These are phyloP conservation scores for Trichoderma virens DNA, from an alignment of 495 filamentous ascomycete genomes.

Conservation along the genomic window DNA sequence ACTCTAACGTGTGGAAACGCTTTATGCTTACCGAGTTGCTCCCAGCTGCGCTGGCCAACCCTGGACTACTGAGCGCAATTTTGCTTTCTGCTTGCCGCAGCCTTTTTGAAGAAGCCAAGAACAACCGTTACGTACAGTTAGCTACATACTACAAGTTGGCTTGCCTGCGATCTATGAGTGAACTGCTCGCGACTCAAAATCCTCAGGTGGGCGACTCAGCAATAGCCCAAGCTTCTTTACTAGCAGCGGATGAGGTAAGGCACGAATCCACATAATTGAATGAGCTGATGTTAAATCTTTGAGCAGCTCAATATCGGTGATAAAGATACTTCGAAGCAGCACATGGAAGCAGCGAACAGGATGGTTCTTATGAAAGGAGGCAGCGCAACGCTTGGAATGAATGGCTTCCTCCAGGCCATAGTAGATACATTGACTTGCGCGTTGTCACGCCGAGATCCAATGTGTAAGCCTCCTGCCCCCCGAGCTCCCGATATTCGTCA, in stretches of 20 bases:
- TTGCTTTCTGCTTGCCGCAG: neutral
- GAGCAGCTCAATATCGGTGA: neutral
- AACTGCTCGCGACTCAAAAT: neutral
- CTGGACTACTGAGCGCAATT: neutral
- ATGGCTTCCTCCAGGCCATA: neutral
- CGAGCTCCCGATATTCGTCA: neutral
- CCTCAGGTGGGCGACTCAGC: neutral
- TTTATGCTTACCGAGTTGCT: neutral
- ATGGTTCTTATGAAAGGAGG: slow-evolving; percentile 1
- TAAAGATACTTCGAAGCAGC: neutral
- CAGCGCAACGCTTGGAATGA: neutral
- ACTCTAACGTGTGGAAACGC: neutral
- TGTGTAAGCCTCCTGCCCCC: neutral
- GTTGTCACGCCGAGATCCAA: neutral
- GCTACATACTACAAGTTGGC: neutral
- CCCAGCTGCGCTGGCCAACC: neutral
- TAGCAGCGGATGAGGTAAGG: neutral
- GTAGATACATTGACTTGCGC: neutral
- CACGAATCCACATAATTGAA: neutral
- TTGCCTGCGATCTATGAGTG: slow-evolving; percentile 1
- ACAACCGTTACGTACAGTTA: neutral
- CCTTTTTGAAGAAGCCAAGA: neutral
- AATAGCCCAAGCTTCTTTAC: neutral
- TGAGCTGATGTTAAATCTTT: neutral
- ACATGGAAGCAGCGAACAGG: neutral